Evolutionary conservation across 2,329 filamentous ascomycete species (phyloP).

Genomic region (Dactylellina parvicollis): DNA sequence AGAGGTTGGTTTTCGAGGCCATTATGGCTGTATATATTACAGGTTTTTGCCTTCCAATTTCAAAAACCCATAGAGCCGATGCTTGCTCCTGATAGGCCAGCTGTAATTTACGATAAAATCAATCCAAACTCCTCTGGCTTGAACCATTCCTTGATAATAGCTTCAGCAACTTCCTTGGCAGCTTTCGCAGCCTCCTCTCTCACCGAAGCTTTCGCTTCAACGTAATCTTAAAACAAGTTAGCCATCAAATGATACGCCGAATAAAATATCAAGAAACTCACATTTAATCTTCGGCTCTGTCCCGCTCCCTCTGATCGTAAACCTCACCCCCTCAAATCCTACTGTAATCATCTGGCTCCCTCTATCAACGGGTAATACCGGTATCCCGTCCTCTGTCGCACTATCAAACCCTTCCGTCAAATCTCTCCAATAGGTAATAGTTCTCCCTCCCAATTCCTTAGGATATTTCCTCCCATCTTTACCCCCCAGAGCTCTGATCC

Average conservation of each 20-base stretch:
- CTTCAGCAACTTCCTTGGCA: conserved; percentile 64
- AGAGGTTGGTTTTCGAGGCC: too few relatives aligned
- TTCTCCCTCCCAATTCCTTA: conserved; percentile 65
- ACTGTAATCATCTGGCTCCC: conserved; percentile 73
- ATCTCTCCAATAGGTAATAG: conserved; percentile 70
- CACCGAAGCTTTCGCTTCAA: conserved; percentile 64
- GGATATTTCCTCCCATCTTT: conserved; percentile 61
- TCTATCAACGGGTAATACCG: conserved; percentile 68
- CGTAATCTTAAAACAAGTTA: conserved; percentile 62
- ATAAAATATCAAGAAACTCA: conserved; percentile 58
- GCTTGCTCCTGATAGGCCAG: too few relatives aligned
- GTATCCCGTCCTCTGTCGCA: conserved; percentile 65
- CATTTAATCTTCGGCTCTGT: conserved; percentile 75
- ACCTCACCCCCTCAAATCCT: conserved; percentile 69
- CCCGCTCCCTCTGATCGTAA: conserved; percentile 71
- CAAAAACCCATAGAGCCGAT: too few relatives aligned
- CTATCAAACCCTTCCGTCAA: conserved; percentile 71
- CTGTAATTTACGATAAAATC: conserved; percentile 35
- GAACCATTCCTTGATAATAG: conserved; percentile 66
- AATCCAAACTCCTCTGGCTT: conserved; percentile 59
- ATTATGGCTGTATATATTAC: too few relatives aligned
- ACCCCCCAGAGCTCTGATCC: conserved; percentile 63
- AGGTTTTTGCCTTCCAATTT: too few relatives aligned
- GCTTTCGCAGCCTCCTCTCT: conserved; percentile 62
- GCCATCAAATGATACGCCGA: background rate